Percentiles rank a stretch among this genome's conserved stretches.
phyloP scores from a whole-genome alignment of 306 rosid species.

The Prunus kanzakura region DNA sequence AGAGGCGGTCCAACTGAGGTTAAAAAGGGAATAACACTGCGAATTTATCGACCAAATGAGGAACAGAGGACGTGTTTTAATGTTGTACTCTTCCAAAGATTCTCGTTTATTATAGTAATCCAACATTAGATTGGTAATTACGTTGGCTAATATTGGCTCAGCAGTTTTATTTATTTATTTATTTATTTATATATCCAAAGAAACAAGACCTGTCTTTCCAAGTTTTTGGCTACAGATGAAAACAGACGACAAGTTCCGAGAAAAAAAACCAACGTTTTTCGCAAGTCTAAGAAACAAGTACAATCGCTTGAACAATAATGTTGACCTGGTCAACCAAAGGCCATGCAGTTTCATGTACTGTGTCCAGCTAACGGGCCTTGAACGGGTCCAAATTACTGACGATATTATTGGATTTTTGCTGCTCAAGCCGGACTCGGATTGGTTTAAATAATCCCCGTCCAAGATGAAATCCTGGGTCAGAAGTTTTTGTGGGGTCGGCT shows the following conservation, averaged over 20 bases:
- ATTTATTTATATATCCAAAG: not conserved
- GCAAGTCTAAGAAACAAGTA: not conserved
- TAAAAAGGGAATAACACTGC: not conserved
- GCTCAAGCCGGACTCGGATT: not conserved
- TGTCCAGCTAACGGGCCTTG: no score
- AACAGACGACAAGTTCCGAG: no score
- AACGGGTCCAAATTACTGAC: not conserved
- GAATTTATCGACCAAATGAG: not conserved
- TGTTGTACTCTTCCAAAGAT: not conserved
- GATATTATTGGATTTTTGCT: not conserved
- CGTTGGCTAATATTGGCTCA: not conserved
- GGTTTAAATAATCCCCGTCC: not conserved
- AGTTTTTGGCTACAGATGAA: no score
- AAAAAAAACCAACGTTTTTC: no score
- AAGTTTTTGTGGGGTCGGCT: not conserved
- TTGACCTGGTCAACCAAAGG: not conserved
- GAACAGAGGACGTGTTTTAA: not conserved
- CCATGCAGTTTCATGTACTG: no score
- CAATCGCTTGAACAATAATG: no score
- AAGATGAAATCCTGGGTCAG: not conserved
- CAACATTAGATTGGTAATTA: not conserved
- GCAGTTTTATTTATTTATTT: not conserved
- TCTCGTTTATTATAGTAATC: not conserved
- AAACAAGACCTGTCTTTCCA: not conserved
- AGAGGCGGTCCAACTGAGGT: not conserved